These are phyloP conservation scores for apple (Malus domestica) DNA, from an alignment of 306 rosid species.

Conservation along the genomic window DNA sequence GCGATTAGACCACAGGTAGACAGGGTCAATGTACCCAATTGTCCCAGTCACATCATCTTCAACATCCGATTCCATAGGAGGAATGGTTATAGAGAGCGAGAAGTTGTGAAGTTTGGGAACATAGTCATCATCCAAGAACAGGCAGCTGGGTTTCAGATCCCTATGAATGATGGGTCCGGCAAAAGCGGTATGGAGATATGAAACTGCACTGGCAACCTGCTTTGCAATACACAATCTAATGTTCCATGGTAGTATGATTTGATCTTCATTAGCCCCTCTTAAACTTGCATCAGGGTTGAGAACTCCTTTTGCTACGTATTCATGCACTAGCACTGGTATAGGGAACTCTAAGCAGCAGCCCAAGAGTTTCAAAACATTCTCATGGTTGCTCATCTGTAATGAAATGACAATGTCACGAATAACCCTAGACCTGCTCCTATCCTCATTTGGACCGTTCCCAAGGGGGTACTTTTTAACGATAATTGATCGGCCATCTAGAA, in stretches of 20 bases:
- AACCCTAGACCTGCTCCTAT: neutral
- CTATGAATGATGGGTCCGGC: neutral
- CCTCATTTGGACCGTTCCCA: neutral
- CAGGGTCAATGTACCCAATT: neutral
- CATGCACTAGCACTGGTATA: neutral
- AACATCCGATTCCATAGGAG: neutral
- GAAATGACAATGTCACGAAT: neutral
- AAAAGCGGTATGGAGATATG: constrained; percentile 1
- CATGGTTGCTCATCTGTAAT: neutral
- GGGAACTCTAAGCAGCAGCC: constrained; percentile 4
- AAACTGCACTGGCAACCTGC: neutral
- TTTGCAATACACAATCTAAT: neutral
- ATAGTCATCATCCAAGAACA: neutral
- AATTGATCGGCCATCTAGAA: neutral
- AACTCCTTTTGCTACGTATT: neutral
- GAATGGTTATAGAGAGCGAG: neutral
- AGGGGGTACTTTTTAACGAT: neutral
- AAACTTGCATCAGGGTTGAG: too few relatives aligned
- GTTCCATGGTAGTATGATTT: neutral
- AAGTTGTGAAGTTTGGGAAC: neutral
- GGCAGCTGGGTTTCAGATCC: neutral
- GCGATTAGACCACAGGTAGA: fast-evolving
- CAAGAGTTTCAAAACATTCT: neutral
- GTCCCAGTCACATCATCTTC: too few relatives aligned
- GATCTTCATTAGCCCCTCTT: neutral